phyloP scores from a whole-genome alignment of 2,329 filamentous ascomycete species.

The Sclerotinia trifoliorum region DNA sequence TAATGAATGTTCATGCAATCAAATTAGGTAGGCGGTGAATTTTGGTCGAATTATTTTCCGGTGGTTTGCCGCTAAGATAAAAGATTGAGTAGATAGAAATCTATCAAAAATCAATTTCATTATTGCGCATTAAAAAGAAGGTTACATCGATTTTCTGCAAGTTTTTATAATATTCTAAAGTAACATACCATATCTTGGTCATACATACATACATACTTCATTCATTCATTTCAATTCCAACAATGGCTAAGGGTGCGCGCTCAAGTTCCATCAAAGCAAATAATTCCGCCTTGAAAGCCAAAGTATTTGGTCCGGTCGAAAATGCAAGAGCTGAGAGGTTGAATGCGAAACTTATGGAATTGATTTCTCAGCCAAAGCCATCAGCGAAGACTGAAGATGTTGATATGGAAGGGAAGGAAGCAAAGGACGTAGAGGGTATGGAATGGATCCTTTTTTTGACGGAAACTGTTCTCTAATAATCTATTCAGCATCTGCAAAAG shows the following conservation, averaged over 20 bases:
- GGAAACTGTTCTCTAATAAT: constrained; percentile 24
- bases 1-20: background rate
- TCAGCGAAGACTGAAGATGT: constrained; percentile 50
- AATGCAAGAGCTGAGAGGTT: constrained; percentile 77
- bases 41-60: background rate
- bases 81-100: constrained; percentile 1
- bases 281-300: constrained; percentile 73
- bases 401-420: constrained; percentile 47
- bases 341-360: constrained; percentile 78
- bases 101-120: constrained; percentile 12
- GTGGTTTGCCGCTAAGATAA: constrained; percentile 21
- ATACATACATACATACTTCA: background rate
- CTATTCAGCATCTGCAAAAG: constrained; percentile 27
- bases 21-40: background rate
- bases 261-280: constrained; percentile 80
- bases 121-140: background rate
- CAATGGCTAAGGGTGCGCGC: constrained; percentile 85
- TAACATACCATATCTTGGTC: background rate
- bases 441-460: background rate
- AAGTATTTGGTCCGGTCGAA: constrained; percentile 82
- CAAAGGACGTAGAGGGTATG: constrained; percentile 23
- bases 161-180: background rate
- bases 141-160: background rate
- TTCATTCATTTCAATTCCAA: constrained; percentile 32
- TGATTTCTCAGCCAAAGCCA: constrained; percentile 74